Evolutionary conservation across 2,329 filamentous ascomycete species (phyloP), one percentile per base, ranked within the genome.

Genomic region (Camillea tinctor): DNA sequence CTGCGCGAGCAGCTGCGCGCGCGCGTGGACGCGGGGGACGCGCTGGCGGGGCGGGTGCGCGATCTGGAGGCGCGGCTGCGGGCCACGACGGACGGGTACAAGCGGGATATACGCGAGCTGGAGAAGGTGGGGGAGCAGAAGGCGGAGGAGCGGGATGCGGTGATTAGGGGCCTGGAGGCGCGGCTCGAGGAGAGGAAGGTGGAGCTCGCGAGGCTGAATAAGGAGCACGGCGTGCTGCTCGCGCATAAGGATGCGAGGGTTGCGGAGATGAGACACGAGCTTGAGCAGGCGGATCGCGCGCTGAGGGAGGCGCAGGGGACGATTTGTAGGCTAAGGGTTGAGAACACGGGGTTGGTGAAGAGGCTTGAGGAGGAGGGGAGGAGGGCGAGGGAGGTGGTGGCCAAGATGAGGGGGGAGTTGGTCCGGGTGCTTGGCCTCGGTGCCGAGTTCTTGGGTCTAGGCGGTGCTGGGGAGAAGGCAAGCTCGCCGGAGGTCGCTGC

Each of bases 1-100:
- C 75, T 88, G 13, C 79, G 84, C 1, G 79, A 84, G 63, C 85
- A 88, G 66, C 80, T 88, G 3, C 75, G 77, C 9, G 79, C 82
- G 0, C 77, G 84, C 0, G 81, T 84, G 0, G 76, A 77, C 0
- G 81, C 79, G 19, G 82, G 83, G 76, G 80, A 84, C 30, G 73
- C 70, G 0, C 71, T 86, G 23, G 73, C 73, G 54, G 57, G 61
- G 1, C 66, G 71, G 21, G 71, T 82, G 36, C 65, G 67, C 9
- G 74, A 76, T n/a, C 75, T 75, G 21, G 75, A 79, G 48, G 75
- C 80, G 56, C 73, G 83, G 1, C 77, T 88, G 17, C 79, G 80
- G 68, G 76, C 77, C 15, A 83, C 84, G 0, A 76, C 84, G 0
- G 79, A 80, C 20, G 77, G 77, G 1, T 88, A 88, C 66, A 71